Conservation (phyloP, 1,284 basidiomycete species). For the Testicularia cyperi region DNA sequence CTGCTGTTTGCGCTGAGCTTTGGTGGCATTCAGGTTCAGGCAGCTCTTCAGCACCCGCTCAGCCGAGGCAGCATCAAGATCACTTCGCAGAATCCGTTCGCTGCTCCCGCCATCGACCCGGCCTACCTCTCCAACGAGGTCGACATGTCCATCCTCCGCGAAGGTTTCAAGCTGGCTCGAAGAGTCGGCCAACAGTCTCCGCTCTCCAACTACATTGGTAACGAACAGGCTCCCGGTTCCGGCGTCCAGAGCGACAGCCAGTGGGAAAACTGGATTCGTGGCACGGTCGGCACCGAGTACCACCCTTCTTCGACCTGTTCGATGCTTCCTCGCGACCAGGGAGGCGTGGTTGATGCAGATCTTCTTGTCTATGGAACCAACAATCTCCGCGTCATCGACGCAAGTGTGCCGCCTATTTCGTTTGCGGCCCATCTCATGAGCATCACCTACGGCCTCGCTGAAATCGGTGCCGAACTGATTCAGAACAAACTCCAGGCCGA, state of each 20-base stretch:
- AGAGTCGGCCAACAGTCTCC: conserved; percentile 59
- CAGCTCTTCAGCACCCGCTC: conserved; percentile 71
- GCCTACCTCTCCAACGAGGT: conserved; percentile 67
- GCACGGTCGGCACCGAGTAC: conserved; percentile 62
- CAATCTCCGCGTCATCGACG: conserved; percentile 53
- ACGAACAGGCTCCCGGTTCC: conserved; percentile 27
- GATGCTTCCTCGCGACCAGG: conserved; percentile 68
- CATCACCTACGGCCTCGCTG: conserved; percentile 67
- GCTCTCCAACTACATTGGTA: conserved; percentile 11
- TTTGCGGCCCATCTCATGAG: conserved; percentile 64
- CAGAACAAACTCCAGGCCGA: too few species aligned
- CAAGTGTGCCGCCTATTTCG: conserved; percentile 43
- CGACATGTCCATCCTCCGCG: conserved; percentile 67
- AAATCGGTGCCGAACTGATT: conserved; percentile 46
- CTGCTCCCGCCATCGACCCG: conserved; percentile 15
- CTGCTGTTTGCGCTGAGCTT: conserved; percentile 41
- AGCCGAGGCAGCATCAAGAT: conserved; percentile 42
- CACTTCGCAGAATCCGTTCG: conserved; percentile 21
- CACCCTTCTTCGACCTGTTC: conserved; percentile 63
- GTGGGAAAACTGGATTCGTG: conserved; percentile 64
- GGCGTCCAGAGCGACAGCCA: conserved; percentile 61
- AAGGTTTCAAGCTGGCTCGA: conserved; percentile 67
- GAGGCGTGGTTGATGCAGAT: conserved; percentile 63
- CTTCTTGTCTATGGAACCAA: conserved; percentile 59
- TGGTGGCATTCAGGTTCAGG: conserved; percentile 64